A percentile compares a stretch with the other conserved stretches of the same genome.
Conservation (phyloP, 2,329 filamentous ascomycete genomes). For the Esteya vermicola region DNA sequence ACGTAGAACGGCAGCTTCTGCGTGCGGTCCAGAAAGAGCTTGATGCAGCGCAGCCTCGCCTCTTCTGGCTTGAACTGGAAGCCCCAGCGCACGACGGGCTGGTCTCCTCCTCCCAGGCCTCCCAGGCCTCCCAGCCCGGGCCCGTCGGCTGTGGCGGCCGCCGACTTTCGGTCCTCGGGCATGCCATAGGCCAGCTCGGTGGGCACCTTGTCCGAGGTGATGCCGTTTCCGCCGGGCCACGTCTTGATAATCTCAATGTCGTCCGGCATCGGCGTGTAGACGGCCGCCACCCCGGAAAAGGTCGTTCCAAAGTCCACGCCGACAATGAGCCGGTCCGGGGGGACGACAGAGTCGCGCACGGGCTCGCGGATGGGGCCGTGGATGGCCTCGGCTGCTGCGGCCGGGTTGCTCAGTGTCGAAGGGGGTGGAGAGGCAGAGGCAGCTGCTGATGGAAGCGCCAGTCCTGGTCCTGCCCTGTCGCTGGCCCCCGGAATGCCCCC, state of each 20-base stretch:
- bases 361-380: constrained; percentile 45
- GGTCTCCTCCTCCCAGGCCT: no score
- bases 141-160: constrained; percentile 28
- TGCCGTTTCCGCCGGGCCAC: constrained; percentile 72
- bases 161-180: constrained; percentile 17
- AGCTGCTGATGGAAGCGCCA: neutral
- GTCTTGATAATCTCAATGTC: constrained; percentile 75
- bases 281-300: constrained; percentile 61
- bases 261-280: constrained; percentile 63
- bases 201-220: constrained; percentile 79
- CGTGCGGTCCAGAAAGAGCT: constrained; percentile 67
- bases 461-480: no score
- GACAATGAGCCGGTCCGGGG: constrained; percentile 55
- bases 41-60: constrained; percentile 64
- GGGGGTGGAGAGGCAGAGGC: constrained; percentile 12
- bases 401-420: constrained; percentile 7
- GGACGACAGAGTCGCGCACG: constrained; percentile 32
- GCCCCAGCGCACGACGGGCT: constrained; percentile 69
- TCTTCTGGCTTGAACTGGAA: constrained; percentile 73
- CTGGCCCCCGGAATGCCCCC: no score
- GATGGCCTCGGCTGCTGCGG: constrained; percentile 47
- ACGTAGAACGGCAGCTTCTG: constrained; percentile 74
- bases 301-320: constrained; percentile 79
- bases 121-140: no score
- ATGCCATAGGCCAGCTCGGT: constrained; percentile 58